Percentiles rank a stretch among this genome's conserved stretches.
phyloP scores from a whole-genome alignment of 208 protist genomes.

The Crithidia sp. region DNA sequence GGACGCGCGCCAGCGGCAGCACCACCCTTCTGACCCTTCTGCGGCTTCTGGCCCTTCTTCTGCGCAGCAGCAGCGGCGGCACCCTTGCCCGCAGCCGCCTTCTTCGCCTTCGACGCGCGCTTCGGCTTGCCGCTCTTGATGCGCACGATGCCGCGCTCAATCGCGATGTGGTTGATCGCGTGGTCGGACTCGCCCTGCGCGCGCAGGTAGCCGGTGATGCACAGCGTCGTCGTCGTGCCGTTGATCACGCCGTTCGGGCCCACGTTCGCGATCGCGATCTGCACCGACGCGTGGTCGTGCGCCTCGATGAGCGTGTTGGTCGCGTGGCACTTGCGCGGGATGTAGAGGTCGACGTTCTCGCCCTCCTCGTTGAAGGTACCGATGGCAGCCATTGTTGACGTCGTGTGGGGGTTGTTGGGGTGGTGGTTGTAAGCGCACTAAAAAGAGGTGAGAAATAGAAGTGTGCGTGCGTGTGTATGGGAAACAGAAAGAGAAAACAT shows the following conservation, averaged over 20 bases:
- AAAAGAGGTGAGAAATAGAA: not conserved
- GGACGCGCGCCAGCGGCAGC: constrained; percentile 19
- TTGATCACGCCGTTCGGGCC: constrained; percentile 90
- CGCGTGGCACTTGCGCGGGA: constrained; percentile 97
- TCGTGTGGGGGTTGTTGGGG: constrained; percentile 12
- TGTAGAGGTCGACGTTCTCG: constrained; percentile 95
- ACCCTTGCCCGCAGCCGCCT: constrained; percentile 37
- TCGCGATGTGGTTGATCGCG: constrained; percentile 95
- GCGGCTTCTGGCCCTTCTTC: constrained; percentile 8
- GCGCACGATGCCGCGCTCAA: constrained; percentile 81
- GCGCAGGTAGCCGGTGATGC: constrained; percentile 96
- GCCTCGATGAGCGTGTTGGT: constrained; percentile 95
- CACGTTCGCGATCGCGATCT: constrained; percentile 96
- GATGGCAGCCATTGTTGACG: constrained; percentile 73
- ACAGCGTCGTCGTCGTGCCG: constrained; percentile 93
- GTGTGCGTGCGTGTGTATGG: not conserved
- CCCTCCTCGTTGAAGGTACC: constrained; percentile 93
- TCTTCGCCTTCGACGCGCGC: constrained; percentile 51
- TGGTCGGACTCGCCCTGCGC: constrained; percentile 93
- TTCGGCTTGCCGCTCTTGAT: constrained; percentile 88
- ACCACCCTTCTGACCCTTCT: constrained; percentile 36
- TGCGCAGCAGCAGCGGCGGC: constrained; percentile 20
- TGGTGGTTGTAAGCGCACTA: constrained; percentile 9
- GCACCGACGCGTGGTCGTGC: constrained; percentile 95
- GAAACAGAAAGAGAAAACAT: not conserved